phyloP scores from a whole-genome alignment of 208 protist species.

The Trypanosoma platydactyli region DNA sequence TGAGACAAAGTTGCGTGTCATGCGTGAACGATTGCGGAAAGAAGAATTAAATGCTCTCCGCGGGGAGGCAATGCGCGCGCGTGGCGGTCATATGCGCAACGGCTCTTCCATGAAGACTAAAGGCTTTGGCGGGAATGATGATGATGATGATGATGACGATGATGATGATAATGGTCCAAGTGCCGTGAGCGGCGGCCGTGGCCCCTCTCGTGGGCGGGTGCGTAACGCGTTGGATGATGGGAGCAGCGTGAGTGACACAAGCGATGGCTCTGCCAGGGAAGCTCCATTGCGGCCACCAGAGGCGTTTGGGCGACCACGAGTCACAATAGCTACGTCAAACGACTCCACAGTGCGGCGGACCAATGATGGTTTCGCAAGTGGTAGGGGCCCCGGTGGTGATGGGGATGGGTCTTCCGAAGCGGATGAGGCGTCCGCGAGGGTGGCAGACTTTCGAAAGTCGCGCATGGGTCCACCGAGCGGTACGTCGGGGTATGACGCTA shows the following conservation, averaged over 20 bases:
- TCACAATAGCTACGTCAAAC: not conserved
- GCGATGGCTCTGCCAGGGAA: conserved; percentile 29
- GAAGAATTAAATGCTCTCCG: conserved; percentile 87
- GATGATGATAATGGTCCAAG: conserved; percentile 19
- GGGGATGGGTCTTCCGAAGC: conserved; percentile 5
- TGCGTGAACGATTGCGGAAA: conserved; percentile 87
- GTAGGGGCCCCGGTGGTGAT: not conserved
- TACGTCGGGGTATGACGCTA: not conserved
- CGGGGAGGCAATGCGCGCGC: conserved; percentile 32
- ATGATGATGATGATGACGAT: conserved; percentile 40
- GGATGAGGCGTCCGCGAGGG: conserved; percentile 13
- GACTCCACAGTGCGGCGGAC: not conserved
- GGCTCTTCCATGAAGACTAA: conserved; percentile 19
- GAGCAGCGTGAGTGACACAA: conserved; percentile 44
- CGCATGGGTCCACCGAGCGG: not conserved
- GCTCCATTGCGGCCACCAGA: conserved; percentile 32
- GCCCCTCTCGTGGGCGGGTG: not conserved
- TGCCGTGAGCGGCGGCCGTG: not conserved
- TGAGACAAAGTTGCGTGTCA: conserved; percentile 83
- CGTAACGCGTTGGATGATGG: conserved; percentile 56
- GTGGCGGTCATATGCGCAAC: conserved; percentile 4
- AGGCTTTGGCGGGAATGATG: not conserved
- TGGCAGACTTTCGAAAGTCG: conserved; percentile 14
- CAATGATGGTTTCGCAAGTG: conserved; percentile 2
- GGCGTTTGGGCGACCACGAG: conserved; percentile 33